Evolutionary conservation across 2,329 filamentous ascomycete genomes (phyloP), one percentile per base, ranked within the genome.

Genomic region (Xylaria sp.): DNA sequence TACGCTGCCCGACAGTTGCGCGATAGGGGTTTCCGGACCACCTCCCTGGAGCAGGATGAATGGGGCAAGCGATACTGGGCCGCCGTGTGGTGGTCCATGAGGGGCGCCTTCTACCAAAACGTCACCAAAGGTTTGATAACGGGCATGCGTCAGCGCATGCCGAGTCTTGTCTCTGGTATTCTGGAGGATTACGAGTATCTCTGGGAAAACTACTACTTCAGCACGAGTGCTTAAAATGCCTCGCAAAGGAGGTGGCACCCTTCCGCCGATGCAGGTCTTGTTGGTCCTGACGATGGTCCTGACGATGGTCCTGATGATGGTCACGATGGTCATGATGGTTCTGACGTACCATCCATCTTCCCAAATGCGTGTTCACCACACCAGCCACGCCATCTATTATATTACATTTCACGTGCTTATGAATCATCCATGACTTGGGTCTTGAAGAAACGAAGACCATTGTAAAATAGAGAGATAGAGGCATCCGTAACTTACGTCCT

Each of bases 171-270:
- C 23, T 89, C 87, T 7, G 91, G 90, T 59, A 88, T 99, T 51
- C 76, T 97, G 64, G 92, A 97, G 72, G 94, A 99, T 73, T 99
- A 99, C 72, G 91, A 96, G 75, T 97, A 95, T 73, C 80, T 99
- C 37, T 99, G 94, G 94, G 92, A 97, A 76, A 92, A 95, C 69
- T 97, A 97, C 75, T 95, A 97, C 76, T 99, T 97, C 75, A 84
- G 82, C 73, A 85, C 83, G 42, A 83, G 80, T 42, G 63, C 66
- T 66, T 62, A 66, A 30, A 30, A 49, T 49, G 11, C 39, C 13
- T 4, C 19, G 19, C 23, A 23, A 10, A 13, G 5, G 35, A 49
- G 30, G 4, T 13, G 2, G 11, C 18, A 4, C 18, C 6, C 11
- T 19, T 50, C 37, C 30, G 16, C 35, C 16, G 19, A 46, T 48